A percentile compares a stretch with the other conserved stretches of the same genome.
Conservation (phyloP, 345 rosid genomes). For the Eucalyptus cladocalyx region DNA sequence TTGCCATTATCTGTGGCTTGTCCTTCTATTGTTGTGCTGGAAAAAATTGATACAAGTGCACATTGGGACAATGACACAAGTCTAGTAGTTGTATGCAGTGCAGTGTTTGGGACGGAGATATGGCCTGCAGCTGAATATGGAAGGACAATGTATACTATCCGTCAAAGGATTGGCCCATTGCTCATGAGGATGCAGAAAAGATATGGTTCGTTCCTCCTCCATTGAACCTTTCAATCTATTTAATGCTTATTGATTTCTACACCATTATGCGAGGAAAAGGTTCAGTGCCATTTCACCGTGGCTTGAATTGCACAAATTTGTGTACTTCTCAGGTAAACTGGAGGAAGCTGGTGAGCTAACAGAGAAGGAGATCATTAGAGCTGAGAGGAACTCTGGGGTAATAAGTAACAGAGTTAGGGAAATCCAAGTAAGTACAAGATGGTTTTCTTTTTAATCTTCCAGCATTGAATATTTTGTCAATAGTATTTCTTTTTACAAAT, state of each 20-base stretch:
- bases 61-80: constrained; percentile 6
- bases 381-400: constrained; percentile 88
- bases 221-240: neutral
- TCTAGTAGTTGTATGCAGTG: constrained; percentile 56
- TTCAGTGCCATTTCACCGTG: neutral
- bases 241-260: neutral
- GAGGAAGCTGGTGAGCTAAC: constrained; percentile 67
- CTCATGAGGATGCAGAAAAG: constrained; percentile 85
- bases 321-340: constrained; percentile 35
- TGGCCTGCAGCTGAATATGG: constrained; percentile 99
- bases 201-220: constrained; percentile 33
- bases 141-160: constrained; percentile 94
- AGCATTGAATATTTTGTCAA: neutral
- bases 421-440: constrained; percentile 55
- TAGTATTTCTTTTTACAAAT: neutral
- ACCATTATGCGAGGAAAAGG: neutral
- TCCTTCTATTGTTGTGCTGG: neutral
- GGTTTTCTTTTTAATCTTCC: neutral
- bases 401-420: constrained; percentile 79
- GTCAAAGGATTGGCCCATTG: constrained; percentile 87
- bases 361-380: constrained; percentile 87
- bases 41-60: neutral
- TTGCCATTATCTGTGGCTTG: neutral
- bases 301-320: neutral
- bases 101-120: constrained; percentile 94